These are phyloP conservation scores for Pseudocercospora musae DNA, from an alignment of 2,329 filamentous ascomycete genomes.

Conservation along the genomic window DNA sequence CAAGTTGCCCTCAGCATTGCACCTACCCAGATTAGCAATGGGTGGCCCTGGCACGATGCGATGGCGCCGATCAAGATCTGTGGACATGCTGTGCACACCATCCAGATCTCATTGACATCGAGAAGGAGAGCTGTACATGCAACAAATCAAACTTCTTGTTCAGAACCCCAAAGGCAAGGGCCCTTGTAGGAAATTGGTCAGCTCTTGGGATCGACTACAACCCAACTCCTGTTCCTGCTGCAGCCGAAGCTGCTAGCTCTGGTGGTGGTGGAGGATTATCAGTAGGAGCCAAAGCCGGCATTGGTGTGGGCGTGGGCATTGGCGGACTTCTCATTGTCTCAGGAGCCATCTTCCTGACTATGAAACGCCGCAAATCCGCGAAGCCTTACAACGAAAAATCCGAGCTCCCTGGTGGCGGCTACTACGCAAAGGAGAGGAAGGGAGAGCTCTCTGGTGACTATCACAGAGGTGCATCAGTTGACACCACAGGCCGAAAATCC, in stretches of 20 bases:
- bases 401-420: neutral
- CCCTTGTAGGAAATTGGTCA: neutral
- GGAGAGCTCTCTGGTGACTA: neutral
- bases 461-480: neutral
- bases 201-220: neutral
- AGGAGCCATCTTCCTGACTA: neutral
- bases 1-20: neutral
- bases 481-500: neutral
- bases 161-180: constrained; percentile 1
- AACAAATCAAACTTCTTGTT: neutral
- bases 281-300: constrained; percentile 1
- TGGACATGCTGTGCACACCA: constrained; percentile 1
- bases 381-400: neutral
- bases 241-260: neutral
- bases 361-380: neutral
- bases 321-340: neutral
- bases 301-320: constrained; percentile 1
- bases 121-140: neutral
- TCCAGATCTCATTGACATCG: neutral
- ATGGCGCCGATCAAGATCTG: neutral
- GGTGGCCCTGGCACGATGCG: neutral
- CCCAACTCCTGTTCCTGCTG: neutral
- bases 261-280: neutral
- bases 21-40: neutral
- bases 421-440: neutral